These are phyloP conservation scores for Aplosporella prunicola DNA, from an alignment of 2,329 filamentous ascomycete species.

Conservation along the genomic window DNA sequence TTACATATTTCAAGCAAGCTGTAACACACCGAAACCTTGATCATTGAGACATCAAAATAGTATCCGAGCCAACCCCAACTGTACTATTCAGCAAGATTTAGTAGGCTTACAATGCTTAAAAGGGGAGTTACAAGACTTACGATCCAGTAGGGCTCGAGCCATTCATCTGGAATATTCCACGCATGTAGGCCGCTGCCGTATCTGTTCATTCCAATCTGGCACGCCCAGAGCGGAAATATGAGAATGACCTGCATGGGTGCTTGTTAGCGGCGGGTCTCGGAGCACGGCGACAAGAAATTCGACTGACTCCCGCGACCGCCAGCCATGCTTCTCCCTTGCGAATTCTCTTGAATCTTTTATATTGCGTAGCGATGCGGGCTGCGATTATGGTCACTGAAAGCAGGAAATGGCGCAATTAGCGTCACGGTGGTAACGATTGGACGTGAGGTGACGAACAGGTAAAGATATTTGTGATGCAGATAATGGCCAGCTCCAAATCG, in stretches of 20 bases:
- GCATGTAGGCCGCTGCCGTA: conserved; percentile 9
- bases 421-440: no score
- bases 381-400: background rate
- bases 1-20: conserved; percentile 9
- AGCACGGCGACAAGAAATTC: no score
- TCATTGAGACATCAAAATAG: conserved; percentile 8
- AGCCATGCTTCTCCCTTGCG: conserved; percentile 7
- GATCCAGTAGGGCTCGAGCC: conserved; percentile 6
- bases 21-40: conserved; percentile 11
- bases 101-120: no score
- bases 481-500: conserved; percentile 7
- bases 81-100: conserved; percentile 1
- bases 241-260: conserved; percentile 3
- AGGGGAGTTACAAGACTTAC: background rate
- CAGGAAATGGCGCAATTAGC: no score
- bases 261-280: background rate
- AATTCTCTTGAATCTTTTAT: conserved; percentile 8
- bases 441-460: background rate
- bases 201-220: conserved; percentile 6
- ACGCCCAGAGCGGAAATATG: conserved; percentile 6
- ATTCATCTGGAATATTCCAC: conserved; percentile 3
- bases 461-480: conserved; percentile 6
- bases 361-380: background rate
- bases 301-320: conserved; percentile 4
- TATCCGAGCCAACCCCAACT: conserved; percentile 5